These are phyloP conservation scores for Annulohypoxylon moriforme DNA, from an alignment of 495 filamentous ascomycete species.

Conservation along the genomic window DNA sequence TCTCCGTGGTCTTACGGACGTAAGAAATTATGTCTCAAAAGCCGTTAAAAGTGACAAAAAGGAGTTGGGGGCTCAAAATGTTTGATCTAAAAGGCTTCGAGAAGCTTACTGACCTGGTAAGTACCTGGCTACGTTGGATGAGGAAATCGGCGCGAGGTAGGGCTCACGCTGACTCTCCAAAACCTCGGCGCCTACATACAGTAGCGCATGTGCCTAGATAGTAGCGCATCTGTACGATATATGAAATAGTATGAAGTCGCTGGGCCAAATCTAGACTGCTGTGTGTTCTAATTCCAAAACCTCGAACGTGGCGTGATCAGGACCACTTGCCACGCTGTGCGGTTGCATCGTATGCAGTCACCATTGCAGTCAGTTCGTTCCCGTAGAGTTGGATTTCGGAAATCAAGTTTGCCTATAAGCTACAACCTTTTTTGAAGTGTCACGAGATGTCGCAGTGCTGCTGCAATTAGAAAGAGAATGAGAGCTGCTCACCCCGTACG, in stretches of 20 bases:
- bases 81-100: not conserved
- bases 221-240: slow-evolving; percentile 5
- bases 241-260: slow-evolving; percentile 17
- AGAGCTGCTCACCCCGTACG: not conserved
- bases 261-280: slow-evolving; percentile 21
- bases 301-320: slow-evolving; percentile 29
- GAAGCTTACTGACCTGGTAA: no score
- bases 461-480: slow-evolving; percentile 21
- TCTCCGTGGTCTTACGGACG: not conserved
- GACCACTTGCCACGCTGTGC: slow-evolving; percentile 33
- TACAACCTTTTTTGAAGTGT: slow-evolving; percentile 8
- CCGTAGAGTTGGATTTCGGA: slow-evolving; percentile 31
- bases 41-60: not conserved
- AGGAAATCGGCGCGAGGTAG: slow-evolving; percentile 6
- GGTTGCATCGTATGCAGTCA: slow-evolving; percentile 37
- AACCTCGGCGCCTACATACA: slow-evolving; percentile 4
- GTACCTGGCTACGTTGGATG: not conserved
- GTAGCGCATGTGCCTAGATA: slow-evolving; percentile 3
- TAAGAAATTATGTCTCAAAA: not conserved
- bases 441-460: slow-evolving; percentile 19
- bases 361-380: slow-evolving; percentile 1
- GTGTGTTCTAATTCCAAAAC: not conserved
- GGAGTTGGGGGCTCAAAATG: not conserved
- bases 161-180: not conserved
- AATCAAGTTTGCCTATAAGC: slow-evolving; percentile 21